Evolutionary conservation across 2,329 filamentous ascomycete genomes (phyloP).

Genomic region (Xylaria sp.): DNA sequence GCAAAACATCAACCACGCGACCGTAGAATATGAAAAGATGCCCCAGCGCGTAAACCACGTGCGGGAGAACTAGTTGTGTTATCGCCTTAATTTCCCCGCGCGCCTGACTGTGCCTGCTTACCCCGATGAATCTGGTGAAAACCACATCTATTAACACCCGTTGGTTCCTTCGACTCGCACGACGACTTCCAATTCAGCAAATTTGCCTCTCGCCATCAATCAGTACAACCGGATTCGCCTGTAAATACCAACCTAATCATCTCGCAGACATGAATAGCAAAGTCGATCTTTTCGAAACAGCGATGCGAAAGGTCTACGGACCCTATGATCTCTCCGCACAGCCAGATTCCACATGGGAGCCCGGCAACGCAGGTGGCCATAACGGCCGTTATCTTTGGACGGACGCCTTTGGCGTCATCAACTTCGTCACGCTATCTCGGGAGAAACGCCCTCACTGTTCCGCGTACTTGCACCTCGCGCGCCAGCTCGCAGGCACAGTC

Average conservation of each 20-base stretch:
- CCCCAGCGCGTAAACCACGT: too few species aligned
- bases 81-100: background rate
- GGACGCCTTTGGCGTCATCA: slow-evolving; percentile 15
- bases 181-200: background rate
- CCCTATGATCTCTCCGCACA: slow-evolving; percentile 6
- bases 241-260: background rate
- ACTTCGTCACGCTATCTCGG: slow-evolving; percentile 14
- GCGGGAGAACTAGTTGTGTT: background rate
- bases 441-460: background rate
- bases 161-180: background rate
- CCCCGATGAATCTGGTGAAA: background rate
- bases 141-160: background rate
- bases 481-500: slow-evolving; percentile 12
- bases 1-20: too few species aligned
- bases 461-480: slow-evolving; percentile 12
- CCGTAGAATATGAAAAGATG: background rate
- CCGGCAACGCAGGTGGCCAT: slow-evolving; percentile 13
- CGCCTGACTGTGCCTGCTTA: background rate
- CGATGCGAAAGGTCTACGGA: slow-evolving; percentile 17
- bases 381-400: slow-evolving; percentile 15
- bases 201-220: background rate
- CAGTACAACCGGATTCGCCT: background rate
- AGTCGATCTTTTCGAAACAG: slow-evolving; percentile 1
- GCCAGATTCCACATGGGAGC: slow-evolving; percentile 10
- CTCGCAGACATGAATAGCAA: background rate